Base-by-base conservation (phyloP, 768 basidiomycete species). In the Calocybe cyanea region DNA sequence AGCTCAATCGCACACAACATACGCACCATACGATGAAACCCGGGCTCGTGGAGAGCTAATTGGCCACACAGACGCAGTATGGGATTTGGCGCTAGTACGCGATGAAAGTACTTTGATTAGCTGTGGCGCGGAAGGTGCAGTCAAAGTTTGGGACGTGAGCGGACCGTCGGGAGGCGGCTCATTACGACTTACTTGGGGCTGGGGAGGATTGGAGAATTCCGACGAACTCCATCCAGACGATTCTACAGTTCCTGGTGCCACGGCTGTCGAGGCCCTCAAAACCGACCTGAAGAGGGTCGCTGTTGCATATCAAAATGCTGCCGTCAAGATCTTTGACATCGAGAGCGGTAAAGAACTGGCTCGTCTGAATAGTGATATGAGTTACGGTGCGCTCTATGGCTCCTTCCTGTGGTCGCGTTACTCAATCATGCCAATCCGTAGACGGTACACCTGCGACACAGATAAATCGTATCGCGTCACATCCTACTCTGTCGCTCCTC, bases 31-130 rank as follows among this genome's bases (percentile, higher is more conserved):
- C 62, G 93, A 98, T 56, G 77, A 87, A 39, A 82, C 81, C 0
- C 76, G 85, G 3, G 75, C 81, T 21, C 77, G 87, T 30, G 86
- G 86, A 25, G 83, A 87, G 53, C 76, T 98, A 21, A 82, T 94
- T 23, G 92, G 94, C 3, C 92, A 96, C 62, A 91, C 92, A 4
- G 94, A 99, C 61, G 92, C 92, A 4, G 87, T 97, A 19, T 99
- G 96, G 96, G 96, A 93, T 60, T 70, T 98, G 41, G 85, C 88
- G 8, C 78, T 95, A 17, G 79, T 92, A 20, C 77, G 88, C 44
- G 86, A 89, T 51, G 87, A 91, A 62, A 81, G 79, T 46, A 83
- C 86, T 7, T 75, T 98, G 33, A 88, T 95, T 45, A 90, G 87
- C 53, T 92, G 89, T 61, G 86, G 89, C 37, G 88, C 93, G 3